Evolutionary conservation across 768 basidiomycete species (phyloP).

Genomic region (Kwoniella dejecticola): DNA sequence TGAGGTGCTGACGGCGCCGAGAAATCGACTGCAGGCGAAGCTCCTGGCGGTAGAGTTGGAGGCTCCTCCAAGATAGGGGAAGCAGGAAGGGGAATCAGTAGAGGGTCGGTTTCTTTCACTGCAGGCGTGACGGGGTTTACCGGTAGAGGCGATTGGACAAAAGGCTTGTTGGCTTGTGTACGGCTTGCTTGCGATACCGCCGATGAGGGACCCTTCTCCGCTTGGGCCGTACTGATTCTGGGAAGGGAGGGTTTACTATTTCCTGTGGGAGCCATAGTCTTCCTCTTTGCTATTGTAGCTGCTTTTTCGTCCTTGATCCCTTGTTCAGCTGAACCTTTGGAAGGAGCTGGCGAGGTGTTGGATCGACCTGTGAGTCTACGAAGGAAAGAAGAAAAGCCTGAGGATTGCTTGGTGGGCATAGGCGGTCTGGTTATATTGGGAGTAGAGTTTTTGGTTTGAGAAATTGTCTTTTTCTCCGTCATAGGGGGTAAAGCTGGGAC

Average conservation of each 20-base stretch:
- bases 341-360: not conserved
- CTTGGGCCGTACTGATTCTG: conserved; percentile 10
- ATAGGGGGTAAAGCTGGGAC: conserved; percentile 15
- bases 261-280: not conserved
- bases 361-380: conserved; percentile 26
- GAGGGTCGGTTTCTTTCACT: conserved; percentile 26
- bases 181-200: not conserved
- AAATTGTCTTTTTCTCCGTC: not conserved
- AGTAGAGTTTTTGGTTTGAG: not conserved
- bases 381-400: conserved; percentile 27
- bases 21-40: not conserved
- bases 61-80: conserved; percentile 25
- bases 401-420: conserved; percentile 8
- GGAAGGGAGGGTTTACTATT: conserved; percentile 14
- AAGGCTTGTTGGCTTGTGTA: not conserved
- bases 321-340: not conserved
- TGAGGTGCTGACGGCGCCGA: not conserved
- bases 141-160: conserved; percentile 5
- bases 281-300: conserved; percentile 14
- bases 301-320: conserved; percentile 9
- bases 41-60: conserved; percentile 9
- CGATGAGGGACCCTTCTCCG: conserved; percentile 3
- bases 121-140: conserved; percentile 1
- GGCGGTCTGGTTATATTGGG: conserved; percentile 3
- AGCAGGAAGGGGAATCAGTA: conserved; percentile 39